Evolutionary conservation across 176 grass and related monocot species (phyloP).

Genomic region (Pharus latifolius): DNA sequence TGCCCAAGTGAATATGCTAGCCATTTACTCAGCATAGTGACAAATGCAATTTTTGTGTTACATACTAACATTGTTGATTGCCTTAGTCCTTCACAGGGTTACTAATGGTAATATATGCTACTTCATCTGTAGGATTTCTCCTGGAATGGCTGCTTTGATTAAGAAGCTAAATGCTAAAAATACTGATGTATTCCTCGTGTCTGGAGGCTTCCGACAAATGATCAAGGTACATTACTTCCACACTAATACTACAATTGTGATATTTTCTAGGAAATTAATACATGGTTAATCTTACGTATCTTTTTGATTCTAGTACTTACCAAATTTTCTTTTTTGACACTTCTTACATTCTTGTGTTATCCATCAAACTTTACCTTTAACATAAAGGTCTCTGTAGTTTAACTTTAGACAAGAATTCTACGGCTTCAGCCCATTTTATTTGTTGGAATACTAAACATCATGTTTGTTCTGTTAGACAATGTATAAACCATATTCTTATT

Average conservation of each 20-base stretch:
- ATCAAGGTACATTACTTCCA: constrained; percentile 52
- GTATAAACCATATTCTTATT: neutral
- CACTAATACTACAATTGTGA: neutral
- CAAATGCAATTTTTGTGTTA: neutral
- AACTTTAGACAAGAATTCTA: neutral
- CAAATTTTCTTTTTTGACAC: neutral
- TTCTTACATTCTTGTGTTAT: neutral
- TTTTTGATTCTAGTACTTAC: no score
- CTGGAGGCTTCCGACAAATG: constrained; percentile 93
- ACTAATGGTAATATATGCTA: neutral
- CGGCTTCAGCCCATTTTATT: neutral
- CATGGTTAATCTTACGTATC: neutral
- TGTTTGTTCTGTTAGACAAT: neutral
- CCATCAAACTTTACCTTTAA: neutral
- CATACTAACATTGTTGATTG: neutral
- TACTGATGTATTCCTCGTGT: constrained; percentile 77
- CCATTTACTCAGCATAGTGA: neutral
- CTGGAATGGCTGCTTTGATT: constrained; percentile 67
- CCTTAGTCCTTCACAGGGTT: neutral
- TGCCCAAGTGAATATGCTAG: neutral
- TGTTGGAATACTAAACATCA: neutral
- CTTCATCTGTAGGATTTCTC: constrained; percentile 65
- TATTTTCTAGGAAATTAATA: neutral
- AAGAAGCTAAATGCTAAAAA: constrained; percentile 61
- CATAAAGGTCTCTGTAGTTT: neutral